These are phyloP conservation scores for Ceratobasidium sp. DNA, from an alignment of 1,284 basidiomycete genomes.

Conservation along the genomic window DNA sequence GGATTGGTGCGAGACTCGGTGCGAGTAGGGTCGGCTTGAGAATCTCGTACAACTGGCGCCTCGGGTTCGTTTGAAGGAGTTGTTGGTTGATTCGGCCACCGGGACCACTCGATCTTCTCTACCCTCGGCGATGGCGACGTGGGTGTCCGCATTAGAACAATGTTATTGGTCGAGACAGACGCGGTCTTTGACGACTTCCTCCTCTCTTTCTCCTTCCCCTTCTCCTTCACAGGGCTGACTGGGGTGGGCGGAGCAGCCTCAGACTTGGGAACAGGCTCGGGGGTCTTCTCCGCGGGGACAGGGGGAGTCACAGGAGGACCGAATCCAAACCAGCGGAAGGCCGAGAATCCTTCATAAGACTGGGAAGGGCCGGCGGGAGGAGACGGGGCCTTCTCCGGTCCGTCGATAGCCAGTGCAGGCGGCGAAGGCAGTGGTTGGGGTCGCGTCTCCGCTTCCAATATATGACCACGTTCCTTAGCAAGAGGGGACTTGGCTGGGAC, in stretches of 20 bases:
- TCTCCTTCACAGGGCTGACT: not conserved
- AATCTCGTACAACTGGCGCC: not conserved
- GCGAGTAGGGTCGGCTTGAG: not conserved
- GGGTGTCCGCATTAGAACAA: conserved; percentile 4
- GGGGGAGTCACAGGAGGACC: not conserved
- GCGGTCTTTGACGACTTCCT: not conserved
- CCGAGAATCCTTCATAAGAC: conserved; percentile 3
- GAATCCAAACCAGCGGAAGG: conserved; percentile 44
- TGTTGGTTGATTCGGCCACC: conserved; percentile 24
- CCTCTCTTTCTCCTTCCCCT: not conserved
- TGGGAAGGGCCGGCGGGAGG: not conserved
- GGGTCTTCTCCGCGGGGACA: conserved; percentile 6
- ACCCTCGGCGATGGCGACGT: conserved; percentile 13
- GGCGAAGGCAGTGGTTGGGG: not conserved
- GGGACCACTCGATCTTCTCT: conserved; percentile 36
- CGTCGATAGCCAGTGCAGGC: not conserved
- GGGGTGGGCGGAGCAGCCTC: not conserved
- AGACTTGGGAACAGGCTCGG: conserved; percentile 2
- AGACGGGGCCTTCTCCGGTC: not conserved
- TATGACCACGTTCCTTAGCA: not conserved
- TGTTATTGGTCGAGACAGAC: not conserved
- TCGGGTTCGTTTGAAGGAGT: not conserved
- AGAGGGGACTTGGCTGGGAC: not conserved
- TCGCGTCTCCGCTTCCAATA: not conserved
- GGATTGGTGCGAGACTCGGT: conserved; percentile 5